Percentiles rank a stretch among this genome's conserved stretches.
These are phyloP conservation scores for Pleurotus salmoneostramineus DNA, from an alignment of 768 basidiomycete species.

Conservation along the genomic window DNA sequence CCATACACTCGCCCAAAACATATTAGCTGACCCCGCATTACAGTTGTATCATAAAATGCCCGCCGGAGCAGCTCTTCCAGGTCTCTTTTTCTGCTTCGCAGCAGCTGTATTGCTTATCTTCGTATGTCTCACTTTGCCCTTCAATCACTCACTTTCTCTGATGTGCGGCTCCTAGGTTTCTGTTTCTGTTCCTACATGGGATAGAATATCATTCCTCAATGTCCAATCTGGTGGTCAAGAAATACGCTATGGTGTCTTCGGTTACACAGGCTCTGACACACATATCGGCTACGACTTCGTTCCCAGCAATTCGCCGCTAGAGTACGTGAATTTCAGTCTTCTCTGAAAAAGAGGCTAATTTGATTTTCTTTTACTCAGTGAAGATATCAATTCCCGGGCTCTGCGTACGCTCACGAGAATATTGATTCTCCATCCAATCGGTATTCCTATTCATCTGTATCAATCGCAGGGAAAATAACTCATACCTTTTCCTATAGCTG, in stretches of 20 bases:
- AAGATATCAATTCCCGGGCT: conserved; percentile 44
- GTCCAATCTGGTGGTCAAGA: conserved; percentile 32
- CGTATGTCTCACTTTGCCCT: conserved; percentile 33
- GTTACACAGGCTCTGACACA: conserved; percentile 55
- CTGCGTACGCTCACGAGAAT: conserved; percentile 69
- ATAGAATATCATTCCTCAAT: conserved; percentile 62
- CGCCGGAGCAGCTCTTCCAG: conserved; percentile 60
- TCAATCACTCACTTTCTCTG: background rate
- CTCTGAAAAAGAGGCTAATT: too few species aligned
- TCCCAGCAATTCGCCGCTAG: conserved; percentile 22
- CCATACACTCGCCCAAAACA: background rate
- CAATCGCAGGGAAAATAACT: too few species aligned
- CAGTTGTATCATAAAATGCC: conserved; percentile 29
- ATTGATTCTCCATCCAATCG: conserved; percentile 80
- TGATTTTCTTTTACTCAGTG: conserved; percentile 22
- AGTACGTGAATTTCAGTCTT: conserved; percentile 37
- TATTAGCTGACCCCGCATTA: background rate
- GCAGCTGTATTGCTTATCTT: conserved; percentile 69
- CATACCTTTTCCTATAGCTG: conserved; percentile 27
- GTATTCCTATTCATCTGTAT: conserved; percentile 28
- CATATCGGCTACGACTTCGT: conserved; percentile 58
- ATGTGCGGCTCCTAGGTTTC: conserved; percentile 42
- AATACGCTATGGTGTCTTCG: conserved; percentile 73
- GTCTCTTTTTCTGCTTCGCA: conserved; percentile 67
- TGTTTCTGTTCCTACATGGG: conserved; percentile 74